Percentiles rank a stretch among this genome's conserved stretches.
Evolutionary conservation across 1,284 basidiomycete species (phyloP).

Genomic region (Trichosporon inkin): DNA sequence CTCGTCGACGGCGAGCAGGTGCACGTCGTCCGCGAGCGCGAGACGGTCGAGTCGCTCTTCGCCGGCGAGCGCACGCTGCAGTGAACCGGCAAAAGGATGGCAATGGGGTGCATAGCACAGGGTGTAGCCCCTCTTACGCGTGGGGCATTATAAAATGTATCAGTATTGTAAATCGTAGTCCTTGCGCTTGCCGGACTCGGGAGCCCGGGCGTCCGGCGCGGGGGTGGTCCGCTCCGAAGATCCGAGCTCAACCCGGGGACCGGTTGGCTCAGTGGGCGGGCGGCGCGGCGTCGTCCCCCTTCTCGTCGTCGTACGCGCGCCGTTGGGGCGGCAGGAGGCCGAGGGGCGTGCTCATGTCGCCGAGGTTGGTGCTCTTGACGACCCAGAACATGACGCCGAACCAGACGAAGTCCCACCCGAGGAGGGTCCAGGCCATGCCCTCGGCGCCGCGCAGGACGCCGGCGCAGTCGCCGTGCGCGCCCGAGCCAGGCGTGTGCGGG

Average conservation of each 20-base stretch:
- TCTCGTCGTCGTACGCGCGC: neutral
- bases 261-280: neutral
- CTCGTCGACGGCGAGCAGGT: slow-evolving; percentile 11
- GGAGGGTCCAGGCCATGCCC: slow-evolving; percentile 16
- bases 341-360: neutral
- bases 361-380: neutral
- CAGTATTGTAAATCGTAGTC: slow-evolving; percentile 1
- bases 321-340: neutral
- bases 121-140: neutral
- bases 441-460: slow-evolving; percentile 27
- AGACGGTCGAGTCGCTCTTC: slow-evolving; percentile 14
- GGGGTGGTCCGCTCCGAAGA: no score
- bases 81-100: neutral
- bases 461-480: slow-evolving; percentile 28
- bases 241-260: no score
- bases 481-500: slow-evolving; percentile 8
- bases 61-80: neutral
- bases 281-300: neutral
- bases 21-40: slow-evolving; percentile 12
- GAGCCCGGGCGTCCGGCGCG: no score
- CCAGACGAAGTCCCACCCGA: slow-evolving; percentile 29
- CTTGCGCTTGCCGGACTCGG: neutral
- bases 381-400: neutral
- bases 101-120: neutral
- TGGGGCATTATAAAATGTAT: slow-evolving; percentile 2